Evolutionary conservation across 176 grass and related monocot species (phyloP).

Genomic region (Oryza australiensis): DNA sequence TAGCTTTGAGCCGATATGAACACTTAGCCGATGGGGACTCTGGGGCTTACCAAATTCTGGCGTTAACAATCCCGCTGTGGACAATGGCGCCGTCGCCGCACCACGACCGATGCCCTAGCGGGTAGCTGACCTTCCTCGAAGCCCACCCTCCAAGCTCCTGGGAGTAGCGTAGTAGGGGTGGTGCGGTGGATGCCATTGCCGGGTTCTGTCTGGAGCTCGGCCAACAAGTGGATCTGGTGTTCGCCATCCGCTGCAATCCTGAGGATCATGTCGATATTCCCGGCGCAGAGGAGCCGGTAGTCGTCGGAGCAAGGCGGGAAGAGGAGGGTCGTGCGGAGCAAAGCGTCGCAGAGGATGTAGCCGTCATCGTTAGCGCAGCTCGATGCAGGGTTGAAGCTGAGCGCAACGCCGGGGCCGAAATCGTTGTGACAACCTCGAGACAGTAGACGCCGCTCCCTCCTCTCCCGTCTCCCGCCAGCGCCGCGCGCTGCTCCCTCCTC

Average conservation of each 20-base stretch:
- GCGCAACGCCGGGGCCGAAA: background rate
- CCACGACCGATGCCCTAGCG: background rate
- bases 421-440: too few species aligned
- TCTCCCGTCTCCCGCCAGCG: too few species aligned
- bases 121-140: background rate
- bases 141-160: background rate
- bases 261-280: background rate
- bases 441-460: too few species aligned
- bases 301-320: background rate
- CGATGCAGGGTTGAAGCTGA: background rate
- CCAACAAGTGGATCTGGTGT: background rate
- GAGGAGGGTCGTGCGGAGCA: background rate
- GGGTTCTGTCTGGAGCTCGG: background rate
- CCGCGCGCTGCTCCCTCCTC: too few species aligned
- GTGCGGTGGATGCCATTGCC: background rate
- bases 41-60: too few species aligned
- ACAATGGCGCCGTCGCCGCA: background rate
- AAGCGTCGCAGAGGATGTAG: background rate
- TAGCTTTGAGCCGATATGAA: too few species aligned
- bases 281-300: too few species aligned
- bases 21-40: too few species aligned
- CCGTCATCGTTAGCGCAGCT: background rate
- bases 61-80: too few species aligned
- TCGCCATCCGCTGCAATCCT: too few species aligned
- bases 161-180: background rate